Base-by-base conservation (phyloP, 306 rosid species). In the Fragaria nilgerrensis region DNA sequence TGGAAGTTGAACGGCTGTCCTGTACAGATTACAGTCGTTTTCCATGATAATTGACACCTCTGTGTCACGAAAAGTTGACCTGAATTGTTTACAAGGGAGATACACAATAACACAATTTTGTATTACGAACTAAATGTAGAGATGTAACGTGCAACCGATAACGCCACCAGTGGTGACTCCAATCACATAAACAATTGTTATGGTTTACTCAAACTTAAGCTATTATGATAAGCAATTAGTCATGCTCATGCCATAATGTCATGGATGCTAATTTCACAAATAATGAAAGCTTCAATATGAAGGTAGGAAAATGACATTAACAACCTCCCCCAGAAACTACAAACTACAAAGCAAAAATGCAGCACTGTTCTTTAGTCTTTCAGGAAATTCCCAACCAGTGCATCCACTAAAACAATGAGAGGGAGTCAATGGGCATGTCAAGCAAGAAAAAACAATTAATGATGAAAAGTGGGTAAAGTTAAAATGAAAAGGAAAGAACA, bases 11-110 rank as follows among this genome's bases (percentile, higher is more conserved):
- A 50, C 22, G 25, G 29, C 75, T 59, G 53, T 75, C 56, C 12
- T 16, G 68, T 13, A 48, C 29, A 44, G 44, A 27, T 64, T 22
- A 36, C 29, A n/a, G 70, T 72, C 81, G n/a, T 47, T 72, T 66
- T 82, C 82, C 53, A 75, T 65, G 58, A 59, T 58, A 14, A 13
- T 37, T 73, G 84, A 70, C 73, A 75, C 72, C 48, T 7, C 25
- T 12, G 59, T 47, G 64, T 34, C 71, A 52, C 56, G 12, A 29
- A 50, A 74, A 23, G 55, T 76, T 71, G 75, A 65, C 77, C 69
- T 22, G 19, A 50, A 65, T 25, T 17, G 14, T 10, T 5, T 32
- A 41, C 11, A 9, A 7, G 45, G 7, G 41, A 41, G 34, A 5
- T 52, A 14, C 19, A n/a, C 10, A 41, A 44, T 2, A 43, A 14